A percentile compares a stretch with the other conserved stretches of the same genome.
Evolutionary conservation across 2,329 filamentous ascomycete genomes (phyloP).

Genomic region (Cytospora paraplurivora): DNA sequence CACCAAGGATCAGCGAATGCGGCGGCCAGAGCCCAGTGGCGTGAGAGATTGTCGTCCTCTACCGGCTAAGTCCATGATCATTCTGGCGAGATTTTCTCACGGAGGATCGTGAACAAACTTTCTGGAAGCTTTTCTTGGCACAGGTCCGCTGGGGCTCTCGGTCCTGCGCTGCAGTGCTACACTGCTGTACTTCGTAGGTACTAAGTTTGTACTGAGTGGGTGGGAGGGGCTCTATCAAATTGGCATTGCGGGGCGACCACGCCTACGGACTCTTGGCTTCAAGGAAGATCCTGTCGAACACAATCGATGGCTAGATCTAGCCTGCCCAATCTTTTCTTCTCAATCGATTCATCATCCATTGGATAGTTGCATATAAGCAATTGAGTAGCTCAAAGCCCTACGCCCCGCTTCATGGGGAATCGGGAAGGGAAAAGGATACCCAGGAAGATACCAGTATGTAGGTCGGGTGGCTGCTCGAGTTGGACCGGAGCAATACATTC

Average conservation of each 20-base stretch:
- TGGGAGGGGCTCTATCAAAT: constrained; percentile 1
- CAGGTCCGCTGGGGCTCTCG: background rate
- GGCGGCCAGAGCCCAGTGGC: no score
- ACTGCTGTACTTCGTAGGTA: background rate
- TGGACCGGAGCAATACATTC: background rate
- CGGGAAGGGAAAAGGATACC: background rate
- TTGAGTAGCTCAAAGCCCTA: background rate
- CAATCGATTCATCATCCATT: background rate
- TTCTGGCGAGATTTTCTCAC: background rate
- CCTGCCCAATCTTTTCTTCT: background rate
- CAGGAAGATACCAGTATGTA: background rate
- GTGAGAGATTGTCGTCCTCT: background rate
- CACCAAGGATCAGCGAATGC: no score
- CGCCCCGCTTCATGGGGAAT: background rate
- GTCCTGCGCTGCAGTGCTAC: background rate
- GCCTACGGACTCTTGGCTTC: background rate
- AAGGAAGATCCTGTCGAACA: background rate
- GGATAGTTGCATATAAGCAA: background rate
- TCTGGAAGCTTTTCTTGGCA: background rate
- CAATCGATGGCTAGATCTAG: background rate
- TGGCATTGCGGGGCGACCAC: constrained; percentile 1
- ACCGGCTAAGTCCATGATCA: background rate
- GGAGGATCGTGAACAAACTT: background rate
- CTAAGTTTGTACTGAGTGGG: background rate
- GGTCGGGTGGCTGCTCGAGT: background rate